A percentile compares a stretch with the other conserved stretches of the same genome.
Conservation (phyloP, 2,329 filamentous ascomycete species). For the Coniella lustricola region DNA sequence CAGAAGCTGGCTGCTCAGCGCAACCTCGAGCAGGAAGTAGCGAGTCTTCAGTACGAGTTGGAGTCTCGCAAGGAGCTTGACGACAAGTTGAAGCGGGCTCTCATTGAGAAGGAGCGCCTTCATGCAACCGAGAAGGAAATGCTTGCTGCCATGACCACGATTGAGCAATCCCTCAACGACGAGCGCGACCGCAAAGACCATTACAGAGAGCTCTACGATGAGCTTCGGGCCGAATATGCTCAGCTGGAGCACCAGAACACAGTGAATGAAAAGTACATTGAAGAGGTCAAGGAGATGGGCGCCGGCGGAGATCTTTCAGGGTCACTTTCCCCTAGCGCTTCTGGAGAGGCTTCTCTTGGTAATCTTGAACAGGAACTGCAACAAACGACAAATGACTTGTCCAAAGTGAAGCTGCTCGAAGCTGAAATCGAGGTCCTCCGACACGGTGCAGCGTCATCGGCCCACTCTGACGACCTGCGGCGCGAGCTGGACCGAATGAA, state of each 20-base stretch:
- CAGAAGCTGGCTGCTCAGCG: conserved; percentile 55
- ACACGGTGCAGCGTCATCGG: conserved; percentile 23
- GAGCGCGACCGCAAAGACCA: conserved; percentile 22
- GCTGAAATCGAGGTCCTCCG: conserved; percentile 55
- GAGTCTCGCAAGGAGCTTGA: conserved; percentile 34
- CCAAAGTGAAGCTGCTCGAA: conserved; percentile 38
- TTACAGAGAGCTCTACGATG: conserved; percentile 24
- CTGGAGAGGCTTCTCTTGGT: not conserved
- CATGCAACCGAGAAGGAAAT: conserved; percentile 22
- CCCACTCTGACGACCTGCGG: conserved; percentile 10
- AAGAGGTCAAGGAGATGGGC: conserved; percentile 52
- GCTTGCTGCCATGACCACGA: conserved; percentile 23
- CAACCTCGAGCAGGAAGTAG: conserved; percentile 47
- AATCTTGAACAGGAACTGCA: conserved; percentile 57
- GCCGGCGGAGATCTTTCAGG: conserved; percentile 23
- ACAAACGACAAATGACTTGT: conserved; percentile 30
- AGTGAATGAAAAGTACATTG: conserved; percentile 46
- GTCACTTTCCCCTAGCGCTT: conserved; percentile 7
- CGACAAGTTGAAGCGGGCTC: conserved; percentile 23
- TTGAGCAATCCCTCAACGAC: conserved; percentile 19
- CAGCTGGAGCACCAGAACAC: conserved; percentile 37
- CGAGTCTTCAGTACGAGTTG: conserved; percentile 47
- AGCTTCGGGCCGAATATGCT: conserved; percentile 30
- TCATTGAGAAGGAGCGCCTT: conserved; percentile 25
- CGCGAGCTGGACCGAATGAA: conserved; percentile 13